Conservation (phyloP, 2,329 filamentous ascomycete species). For the Fusarium domesticum region DNA sequence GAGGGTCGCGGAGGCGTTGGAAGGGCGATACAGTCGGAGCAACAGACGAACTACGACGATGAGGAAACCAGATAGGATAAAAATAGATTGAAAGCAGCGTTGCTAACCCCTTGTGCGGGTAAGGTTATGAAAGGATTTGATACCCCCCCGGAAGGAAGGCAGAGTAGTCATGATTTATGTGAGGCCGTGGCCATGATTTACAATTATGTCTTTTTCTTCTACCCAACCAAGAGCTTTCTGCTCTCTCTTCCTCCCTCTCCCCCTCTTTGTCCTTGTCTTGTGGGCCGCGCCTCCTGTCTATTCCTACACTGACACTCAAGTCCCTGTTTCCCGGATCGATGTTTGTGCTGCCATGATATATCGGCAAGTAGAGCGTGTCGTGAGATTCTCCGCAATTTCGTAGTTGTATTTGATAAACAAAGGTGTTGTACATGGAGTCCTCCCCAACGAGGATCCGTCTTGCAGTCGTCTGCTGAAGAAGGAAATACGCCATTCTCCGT, state of each 20-base stretch:
- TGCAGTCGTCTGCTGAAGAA: slow-evolving; percentile 19
- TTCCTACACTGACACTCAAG: slow-evolving; percentile 19
- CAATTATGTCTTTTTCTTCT: slow-evolving; percentile 1
- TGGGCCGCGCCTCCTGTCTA: slow-evolving; percentile 20
- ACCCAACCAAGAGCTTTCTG: not conserved
- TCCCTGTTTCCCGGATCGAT: not conserved
- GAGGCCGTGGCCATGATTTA: slow-evolving; percentile 8
- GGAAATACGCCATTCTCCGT: slow-evolving; percentile 24
- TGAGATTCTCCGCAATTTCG: slow-evolving; percentile 22
- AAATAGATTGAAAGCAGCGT: slow-evolving; percentile 2
- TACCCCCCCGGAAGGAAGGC: not conserved
- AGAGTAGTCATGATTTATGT: slow-evolving; percentile 2
- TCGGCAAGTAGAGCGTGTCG: slow-evolving; percentile 12
- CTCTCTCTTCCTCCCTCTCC: not conserved
- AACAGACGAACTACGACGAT: slow-evolving; percentile 42
- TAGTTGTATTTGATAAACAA: slow-evolving; percentile 22
- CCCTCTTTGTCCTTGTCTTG: not conserved
- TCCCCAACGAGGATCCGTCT: slow-evolving; percentile 12
- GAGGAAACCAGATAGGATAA: slow-evolving; percentile 26
- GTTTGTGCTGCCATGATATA: slow-evolving; percentile 6
- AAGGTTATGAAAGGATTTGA: not conserved
- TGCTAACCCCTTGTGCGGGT: slow-evolving; percentile 15
- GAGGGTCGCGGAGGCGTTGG: slow-evolving; percentile 90
- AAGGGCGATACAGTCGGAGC: slow-evolving; percentile 64
- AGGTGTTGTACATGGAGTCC: slow-evolving; percentile 30